phyloP scores from a whole-genome alignment of 345 rosid genomes.

The Hibiscus syriacus region DNA sequence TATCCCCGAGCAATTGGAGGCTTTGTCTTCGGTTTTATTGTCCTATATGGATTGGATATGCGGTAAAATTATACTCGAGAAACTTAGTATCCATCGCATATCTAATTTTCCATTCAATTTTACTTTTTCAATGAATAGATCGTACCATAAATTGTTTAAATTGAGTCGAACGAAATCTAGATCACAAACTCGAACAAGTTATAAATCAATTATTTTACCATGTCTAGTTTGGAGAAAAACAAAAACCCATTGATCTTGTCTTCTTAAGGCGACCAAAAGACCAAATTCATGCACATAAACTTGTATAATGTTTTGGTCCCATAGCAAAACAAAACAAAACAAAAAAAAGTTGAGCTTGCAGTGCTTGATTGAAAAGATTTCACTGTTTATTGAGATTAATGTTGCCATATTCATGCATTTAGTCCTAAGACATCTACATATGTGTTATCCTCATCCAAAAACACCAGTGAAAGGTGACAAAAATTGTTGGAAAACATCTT shows the following conservation, averaged over 20 bases:
- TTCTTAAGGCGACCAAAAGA: slow-evolving; percentile 7
- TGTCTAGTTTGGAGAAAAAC: neutral
- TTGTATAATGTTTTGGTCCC: neutral
- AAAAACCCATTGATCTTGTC: neutral
- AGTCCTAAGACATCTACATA: neutral
- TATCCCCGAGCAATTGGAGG: slow-evolving; percentile 2
- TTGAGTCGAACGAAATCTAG: no score
- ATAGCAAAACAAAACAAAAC: neutral
- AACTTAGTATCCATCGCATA: no score
- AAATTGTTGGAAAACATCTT: neutral
- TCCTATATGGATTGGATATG: no score
- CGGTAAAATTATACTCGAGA: no score
- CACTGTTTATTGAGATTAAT: neutral
- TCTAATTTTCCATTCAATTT: no score
- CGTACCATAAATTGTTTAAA: no score
- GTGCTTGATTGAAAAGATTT: neutral
- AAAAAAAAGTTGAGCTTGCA: neutral
- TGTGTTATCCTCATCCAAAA: neutral
- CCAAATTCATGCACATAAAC: slow-evolving; percentile 7
- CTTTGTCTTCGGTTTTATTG: neutral
- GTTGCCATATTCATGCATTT: slow-evolving; percentile 8
- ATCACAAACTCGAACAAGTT: no score
- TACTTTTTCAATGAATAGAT: no score
- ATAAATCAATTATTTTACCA: neutral
- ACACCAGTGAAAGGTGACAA: neutral